These are phyloP conservation scores for Hemerocallis citrina DNA, from an alignment of 106 monocot genomes.

Conservation along the genomic window DNA sequence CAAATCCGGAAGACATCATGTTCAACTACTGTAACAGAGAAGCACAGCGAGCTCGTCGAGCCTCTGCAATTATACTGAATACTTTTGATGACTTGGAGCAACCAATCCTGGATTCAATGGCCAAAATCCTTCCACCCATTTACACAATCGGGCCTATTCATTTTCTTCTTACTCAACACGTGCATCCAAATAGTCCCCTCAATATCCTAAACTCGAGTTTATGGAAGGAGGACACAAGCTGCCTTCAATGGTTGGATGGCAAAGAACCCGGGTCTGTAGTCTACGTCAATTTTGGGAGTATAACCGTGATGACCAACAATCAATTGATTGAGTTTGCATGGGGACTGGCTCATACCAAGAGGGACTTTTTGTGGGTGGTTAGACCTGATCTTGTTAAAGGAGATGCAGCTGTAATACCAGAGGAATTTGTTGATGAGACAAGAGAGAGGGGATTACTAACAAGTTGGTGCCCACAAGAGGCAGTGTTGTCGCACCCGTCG, in stretches of 20 bases:
- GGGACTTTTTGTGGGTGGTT: conserved; percentile 1
- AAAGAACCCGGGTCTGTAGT: background rate
- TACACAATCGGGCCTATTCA: conserved; percentile 25
- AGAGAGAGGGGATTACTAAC: background rate
- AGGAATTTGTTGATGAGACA: background rate
- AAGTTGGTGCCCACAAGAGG: conserved; percentile 5
- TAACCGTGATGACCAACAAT: background rate
- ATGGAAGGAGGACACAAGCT: background rate
- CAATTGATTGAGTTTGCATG: conserved; percentile 6
- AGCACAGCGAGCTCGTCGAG: conserved; percentile 29
- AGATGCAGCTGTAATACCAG: conserved; percentile 7
- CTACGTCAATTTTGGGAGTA: conserved; percentile 4
- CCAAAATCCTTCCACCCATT: conserved; percentile 15
- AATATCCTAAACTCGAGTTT: background rate
- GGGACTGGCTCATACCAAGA: background rate
- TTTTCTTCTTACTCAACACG: background rate
- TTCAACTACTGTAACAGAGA: conserved; percentile 35
- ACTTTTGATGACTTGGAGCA: conserved; percentile 51
- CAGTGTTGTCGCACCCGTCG: conserved; percentile 3
- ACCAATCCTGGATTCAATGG: background rate
- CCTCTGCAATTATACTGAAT: conserved; percentile 55
- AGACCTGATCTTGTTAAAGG: background rate
- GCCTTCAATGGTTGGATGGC: background rate
- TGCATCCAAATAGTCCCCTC: conserved; percentile 10
- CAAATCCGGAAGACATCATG: conserved; percentile 31